Percentiles rank a stretch among this genome's conserved stretches.
These are phyloP conservation scores for Echites panduratus DNA, from an alignment of 257 asterid species.

Conservation along the genomic window DNA sequence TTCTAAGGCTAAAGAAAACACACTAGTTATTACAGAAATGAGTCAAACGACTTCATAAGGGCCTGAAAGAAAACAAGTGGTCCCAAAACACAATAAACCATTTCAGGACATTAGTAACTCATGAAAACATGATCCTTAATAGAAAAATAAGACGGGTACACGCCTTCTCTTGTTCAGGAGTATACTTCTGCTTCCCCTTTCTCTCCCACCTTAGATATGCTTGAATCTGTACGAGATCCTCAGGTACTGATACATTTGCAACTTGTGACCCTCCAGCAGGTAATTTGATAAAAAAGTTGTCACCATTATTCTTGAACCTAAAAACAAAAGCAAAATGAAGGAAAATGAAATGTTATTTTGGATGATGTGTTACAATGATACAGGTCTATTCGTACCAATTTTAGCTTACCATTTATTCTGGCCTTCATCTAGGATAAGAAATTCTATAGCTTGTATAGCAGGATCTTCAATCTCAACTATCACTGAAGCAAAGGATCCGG, in stretches of 20 bases:
- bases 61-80: background rate
- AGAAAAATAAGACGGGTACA: slow-evolving; percentile 16
- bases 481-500: slow-evolving; percentile 63
- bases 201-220: slow-evolving; percentile 98
- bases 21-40: background rate
- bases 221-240: slow-evolving; percentile 95
- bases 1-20: background rate
- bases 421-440: slow-evolving; percentile 79
- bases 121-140: slow-evolving; percentile 6
- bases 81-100: background rate
- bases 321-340: slow-evolving; percentile 10
- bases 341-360: background rate
- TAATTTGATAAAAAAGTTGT: slow-evolving; percentile 57
- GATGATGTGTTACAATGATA: background rate
- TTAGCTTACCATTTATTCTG: slow-evolving; percentile 67
- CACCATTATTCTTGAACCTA: slow-evolving; percentile 90
- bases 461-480: slow-evolving; percentile 83
- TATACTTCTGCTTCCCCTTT: slow-evolving; percentile 75
- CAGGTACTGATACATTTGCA: slow-evolving; percentile 65
- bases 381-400: background rate
- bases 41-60: background rate
- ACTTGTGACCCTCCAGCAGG: slow-evolving; percentile 37
- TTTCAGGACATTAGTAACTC: background rate
- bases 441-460: slow-evolving; percentile 80
- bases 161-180: slow-evolving; percentile 84